These are phyloP conservation scores for Pythium coloratum DNA, from an alignment of 352 stramenopile species.

Conservation along the genomic window DNA sequence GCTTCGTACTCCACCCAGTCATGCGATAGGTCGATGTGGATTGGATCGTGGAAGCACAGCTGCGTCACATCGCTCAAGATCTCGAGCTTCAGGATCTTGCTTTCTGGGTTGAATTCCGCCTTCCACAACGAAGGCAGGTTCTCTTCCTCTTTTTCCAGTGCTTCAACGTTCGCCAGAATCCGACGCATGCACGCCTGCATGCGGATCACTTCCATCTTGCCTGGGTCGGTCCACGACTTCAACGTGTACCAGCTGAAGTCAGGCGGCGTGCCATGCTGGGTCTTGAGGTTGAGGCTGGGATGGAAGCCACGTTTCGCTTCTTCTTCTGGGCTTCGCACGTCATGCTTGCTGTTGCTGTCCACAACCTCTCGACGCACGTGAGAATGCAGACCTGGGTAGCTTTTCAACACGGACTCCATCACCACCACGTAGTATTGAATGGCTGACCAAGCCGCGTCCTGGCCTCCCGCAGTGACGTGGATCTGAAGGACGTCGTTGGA, in stretches of 20 bases:
- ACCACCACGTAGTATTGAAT: constrained; percentile 23
- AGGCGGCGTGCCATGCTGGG: constrained; percentile 7
- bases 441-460: constrained; percentile 3
- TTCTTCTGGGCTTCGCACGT: constrained; percentile 11
- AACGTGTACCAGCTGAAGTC: constrained; percentile 20
- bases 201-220: constrained; percentile 2
- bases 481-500: constrained; percentile 18
- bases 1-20: background rate
- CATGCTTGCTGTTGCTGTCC: constrained; percentile 6
- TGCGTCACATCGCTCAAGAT: constrained; percentile 27
- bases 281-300: too few species aligned
- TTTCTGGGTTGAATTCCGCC: background rate
- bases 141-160: constrained; percentile 9
- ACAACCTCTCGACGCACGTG: constrained; percentile 15
- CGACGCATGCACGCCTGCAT: constrained; percentile 10
- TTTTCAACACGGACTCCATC: constrained; percentile 22
- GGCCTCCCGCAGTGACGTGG: constrained; percentile 8
- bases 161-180: constrained; percentile 5
- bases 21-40: constrained; percentile 4
- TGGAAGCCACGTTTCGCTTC: background rate
- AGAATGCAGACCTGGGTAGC: constrained; percentile 11
- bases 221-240: constrained; percentile 11
- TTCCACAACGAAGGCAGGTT: constrained; percentile 18
- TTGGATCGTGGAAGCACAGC: constrained; percentile 21
- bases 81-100: constrained; percentile 5